Conservation (phyloP, 176 grass and related monocot species). For the Areca catechu region DNA sequence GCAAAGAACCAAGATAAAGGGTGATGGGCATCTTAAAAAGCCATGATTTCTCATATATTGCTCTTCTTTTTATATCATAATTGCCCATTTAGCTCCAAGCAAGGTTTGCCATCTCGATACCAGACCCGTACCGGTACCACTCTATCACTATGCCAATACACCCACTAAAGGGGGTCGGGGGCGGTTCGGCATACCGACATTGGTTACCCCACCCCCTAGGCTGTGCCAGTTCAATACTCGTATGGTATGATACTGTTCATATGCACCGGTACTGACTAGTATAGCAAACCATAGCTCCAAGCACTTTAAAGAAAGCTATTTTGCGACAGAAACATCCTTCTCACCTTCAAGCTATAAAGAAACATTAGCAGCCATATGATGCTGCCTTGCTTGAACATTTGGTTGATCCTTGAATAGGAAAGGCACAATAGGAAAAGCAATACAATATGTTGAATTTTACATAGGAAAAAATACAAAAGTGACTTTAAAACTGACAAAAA, state of each 20-base stretch:
- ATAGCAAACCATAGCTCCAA: conserved; percentile 13
- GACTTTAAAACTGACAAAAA: neutral
- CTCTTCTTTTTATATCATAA: conserved; percentile 26
- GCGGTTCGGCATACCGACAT: no score
- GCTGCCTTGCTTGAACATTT: conserved; percentile 37
- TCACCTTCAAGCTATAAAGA: conserved; percentile 61
- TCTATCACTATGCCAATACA: no score
- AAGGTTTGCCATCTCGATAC: neutral
- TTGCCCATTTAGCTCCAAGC: conserved; percentile 39
- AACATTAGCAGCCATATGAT: conserved; percentile 53
- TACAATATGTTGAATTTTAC: conserved; percentile 20
- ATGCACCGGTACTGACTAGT: no score
- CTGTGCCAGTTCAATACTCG: no score
- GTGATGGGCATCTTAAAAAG: conserved; percentile 61
- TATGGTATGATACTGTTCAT: no score
- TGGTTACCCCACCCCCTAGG: no score
- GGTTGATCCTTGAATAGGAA: conserved; percentile 52
- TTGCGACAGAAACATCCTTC: conserved; percentile 3
- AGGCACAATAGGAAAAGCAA: conserved; percentile 33
- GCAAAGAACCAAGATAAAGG: conserved; percentile 86
- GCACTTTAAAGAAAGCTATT: conserved; percentile 25
- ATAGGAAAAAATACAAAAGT: neutral
- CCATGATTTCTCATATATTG: conserved; percentile 26
- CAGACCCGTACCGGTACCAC: no score
- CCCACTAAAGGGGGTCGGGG: no score